These are phyloP conservation scores for Starmerella roubikii DNA, from an alignment of 805 yeast genomes.

Conservation along the genomic window DNA sequence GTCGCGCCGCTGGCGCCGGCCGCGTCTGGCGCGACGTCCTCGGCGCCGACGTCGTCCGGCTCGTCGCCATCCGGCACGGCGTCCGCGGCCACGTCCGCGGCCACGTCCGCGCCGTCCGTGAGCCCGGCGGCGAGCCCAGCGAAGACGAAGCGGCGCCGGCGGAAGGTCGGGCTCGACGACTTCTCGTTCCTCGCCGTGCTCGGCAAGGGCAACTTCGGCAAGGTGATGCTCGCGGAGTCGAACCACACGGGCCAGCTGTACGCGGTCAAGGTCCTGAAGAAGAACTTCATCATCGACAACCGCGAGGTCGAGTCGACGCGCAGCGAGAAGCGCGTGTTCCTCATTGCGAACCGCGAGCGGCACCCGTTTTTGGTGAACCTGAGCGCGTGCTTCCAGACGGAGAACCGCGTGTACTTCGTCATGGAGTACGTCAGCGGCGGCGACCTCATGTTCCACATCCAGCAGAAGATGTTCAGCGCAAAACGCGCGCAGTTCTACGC, in stretches of 20 bases:
- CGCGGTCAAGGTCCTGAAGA: slow-evolving; percentile 93
- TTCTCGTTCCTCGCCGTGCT: slow-evolving; percentile 86
- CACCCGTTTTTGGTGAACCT: slow-evolving; percentile 89
- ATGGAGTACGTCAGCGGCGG: slow-evolving; percentile 98
- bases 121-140: neutral
- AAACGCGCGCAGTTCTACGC: slow-evolving; percentile 94
- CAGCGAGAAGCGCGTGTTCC: slow-evolving; percentile 86
- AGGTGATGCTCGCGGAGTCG: slow-evolving; percentile 93
- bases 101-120: neutral
- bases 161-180: slow-evolving; percentile 71
- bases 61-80: neutral
- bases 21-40: neutral
- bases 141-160: slow-evolving; percentile 10
- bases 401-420: slow-evolving; percentile 90
- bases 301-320: slow-evolving; percentile 92
- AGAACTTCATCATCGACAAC: slow-evolving; percentile 86
- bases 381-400: slow-evolving; percentile 95
- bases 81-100: neutral
- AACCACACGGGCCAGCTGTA: slow-evolving; percentile 67
- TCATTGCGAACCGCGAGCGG: slow-evolving; percentile 65
- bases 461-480: slow-evolving; percentile 75
- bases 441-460: slow-evolving; percentile 98
- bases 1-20: too few relatives aligned
- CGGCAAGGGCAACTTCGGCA: slow-evolving; percentile 98
- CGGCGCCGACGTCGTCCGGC: neutral